phyloP scores from a whole-genome alignment of 2,329 filamentous ascomycete genomes.

The Colletotrichum truncatum region DNA sequence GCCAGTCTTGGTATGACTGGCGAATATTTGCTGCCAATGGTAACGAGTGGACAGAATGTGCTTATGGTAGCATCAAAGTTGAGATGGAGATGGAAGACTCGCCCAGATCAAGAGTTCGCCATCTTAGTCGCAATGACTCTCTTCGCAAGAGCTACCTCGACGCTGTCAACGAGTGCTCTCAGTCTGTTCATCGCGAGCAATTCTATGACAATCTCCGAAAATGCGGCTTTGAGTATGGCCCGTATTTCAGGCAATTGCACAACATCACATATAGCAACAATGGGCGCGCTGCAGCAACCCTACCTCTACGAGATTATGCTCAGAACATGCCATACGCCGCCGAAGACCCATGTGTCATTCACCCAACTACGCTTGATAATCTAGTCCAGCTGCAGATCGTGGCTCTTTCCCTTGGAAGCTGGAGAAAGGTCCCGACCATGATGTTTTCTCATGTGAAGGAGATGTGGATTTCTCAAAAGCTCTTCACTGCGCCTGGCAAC shows the following conservation, averaged over 20 bases:
- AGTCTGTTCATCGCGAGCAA: not conserved
- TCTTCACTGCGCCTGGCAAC: not conserved
- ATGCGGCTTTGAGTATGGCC: conserved; percentile 19
- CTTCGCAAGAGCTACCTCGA: not conserved
- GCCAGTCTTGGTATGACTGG: conserved; percentile 11
- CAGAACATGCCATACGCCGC: conserved; percentile 18
- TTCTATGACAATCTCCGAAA: conserved; percentile 1
- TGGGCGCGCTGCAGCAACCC: not conserved
- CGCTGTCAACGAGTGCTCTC: not conserved
- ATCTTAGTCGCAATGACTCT: not conserved
- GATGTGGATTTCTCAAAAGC: not conserved
- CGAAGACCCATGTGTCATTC: conserved; percentile 21
- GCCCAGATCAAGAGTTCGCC: not conserved
- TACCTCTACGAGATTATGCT: not conserved
- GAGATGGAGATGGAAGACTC: not conserved
- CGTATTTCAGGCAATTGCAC: conserved; percentile 13
- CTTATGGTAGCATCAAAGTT: conserved; percentile 12
- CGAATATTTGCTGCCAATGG: not conserved
- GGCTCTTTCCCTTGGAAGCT: not conserved
- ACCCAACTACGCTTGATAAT: conserved; percentile 16
- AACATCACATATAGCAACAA: conserved; percentile 4
- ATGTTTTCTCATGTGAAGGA: conserved; percentile 11
- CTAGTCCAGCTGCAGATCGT: conserved; percentile 11
- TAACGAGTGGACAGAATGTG: conserved; percentile 7
- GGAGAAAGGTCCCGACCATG: not conserved